These are phyloP conservation scores for Allium fistulosum DNA, from an alignment of 106 monocot genomes.

Conservation along the genomic window DNA sequence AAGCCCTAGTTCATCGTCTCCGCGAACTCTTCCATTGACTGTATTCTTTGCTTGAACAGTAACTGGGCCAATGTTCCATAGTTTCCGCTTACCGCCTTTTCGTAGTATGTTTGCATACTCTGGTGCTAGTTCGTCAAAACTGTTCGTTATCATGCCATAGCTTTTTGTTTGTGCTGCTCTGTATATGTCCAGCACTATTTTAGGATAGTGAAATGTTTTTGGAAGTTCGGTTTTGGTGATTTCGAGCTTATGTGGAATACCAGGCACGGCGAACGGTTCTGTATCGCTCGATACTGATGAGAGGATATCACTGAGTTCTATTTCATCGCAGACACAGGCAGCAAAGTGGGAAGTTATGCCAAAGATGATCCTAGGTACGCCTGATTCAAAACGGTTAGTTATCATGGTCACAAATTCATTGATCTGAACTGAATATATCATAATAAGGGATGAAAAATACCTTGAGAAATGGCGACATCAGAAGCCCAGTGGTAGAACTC, in stretches of 20 bases:
- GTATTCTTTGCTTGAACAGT: background rate
- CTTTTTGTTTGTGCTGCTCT: conserved; percentile 4
- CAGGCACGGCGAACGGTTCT: conserved; percentile 14
- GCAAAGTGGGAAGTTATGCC: conserved; percentile 15
- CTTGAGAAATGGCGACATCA: conserved; percentile 9
- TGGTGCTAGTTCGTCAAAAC: conserved; percentile 39
- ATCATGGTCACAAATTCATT: too few relatives aligned
- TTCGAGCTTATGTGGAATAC: conserved; percentile 27
- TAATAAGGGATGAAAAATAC: conserved; percentile 8
- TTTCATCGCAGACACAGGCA: background rate
- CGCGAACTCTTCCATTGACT: background rate
- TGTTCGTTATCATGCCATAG: conserved; percentile 33
- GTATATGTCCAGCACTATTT: background rate
- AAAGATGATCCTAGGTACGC: conserved; percentile 8
- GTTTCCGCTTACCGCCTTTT: conserved; percentile 1
- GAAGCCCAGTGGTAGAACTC: conserved; percentile 20
- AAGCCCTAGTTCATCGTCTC: background rate
- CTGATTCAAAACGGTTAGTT: too few relatives aligned
- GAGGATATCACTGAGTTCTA: background rate
- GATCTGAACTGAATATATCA: too few relatives aligned
- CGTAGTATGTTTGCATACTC: conserved; percentile 11
- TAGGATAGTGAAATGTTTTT: background rate
- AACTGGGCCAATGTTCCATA: conserved; percentile 39
- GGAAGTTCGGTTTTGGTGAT: conserved; percentile 15
- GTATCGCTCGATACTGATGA: background rate